Evolutionary conservation across 2,329 filamentous ascomycete species (phyloP).

Genomic region (Magnaporthiopsis rhizophila): DNA sequence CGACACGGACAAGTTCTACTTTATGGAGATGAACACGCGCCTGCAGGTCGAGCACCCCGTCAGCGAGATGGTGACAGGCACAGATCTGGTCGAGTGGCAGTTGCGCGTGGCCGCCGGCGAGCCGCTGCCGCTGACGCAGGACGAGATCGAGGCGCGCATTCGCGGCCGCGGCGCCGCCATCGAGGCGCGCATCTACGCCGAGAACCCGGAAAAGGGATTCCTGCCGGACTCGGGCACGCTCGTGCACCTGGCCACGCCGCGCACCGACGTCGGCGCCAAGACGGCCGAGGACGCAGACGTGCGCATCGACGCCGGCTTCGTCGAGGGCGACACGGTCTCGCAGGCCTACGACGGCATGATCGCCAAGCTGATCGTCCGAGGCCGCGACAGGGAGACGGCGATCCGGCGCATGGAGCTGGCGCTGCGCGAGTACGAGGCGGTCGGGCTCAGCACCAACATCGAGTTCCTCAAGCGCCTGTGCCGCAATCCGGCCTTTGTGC

Average conservation of each 20-base stretch:
- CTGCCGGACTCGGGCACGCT: constrained; percentile 88
- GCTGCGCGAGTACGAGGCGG: constrained; percentile 83
- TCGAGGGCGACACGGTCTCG: constrained; percentile 83
- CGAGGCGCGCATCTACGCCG: constrained; percentile 93
- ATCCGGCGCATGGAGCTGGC: constrained; percentile 76
- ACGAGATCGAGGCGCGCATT: constrained; percentile 67
- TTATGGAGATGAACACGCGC: constrained; percentile 78
- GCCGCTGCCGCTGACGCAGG: constrained; percentile 46
- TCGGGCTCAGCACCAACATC: constrained; percentile 88
- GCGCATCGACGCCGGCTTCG: constrained; percentile 88
- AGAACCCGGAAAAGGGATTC: constrained; percentile 83
- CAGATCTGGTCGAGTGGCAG: constrained; percentile 89
- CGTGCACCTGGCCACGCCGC: constrained; percentile 71
- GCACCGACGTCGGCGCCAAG: constrained; percentile 21
- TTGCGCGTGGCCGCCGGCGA: constrained; percentile 63
- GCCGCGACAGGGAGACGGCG: constrained; percentile 67
- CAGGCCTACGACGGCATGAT: constrained; percentile 99
- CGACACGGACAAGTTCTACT: constrained; percentile 71
- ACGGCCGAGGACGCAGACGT: constrained; percentile 52
- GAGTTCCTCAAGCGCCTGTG: constrained; percentile 92
- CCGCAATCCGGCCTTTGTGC: constrained; percentile 70
- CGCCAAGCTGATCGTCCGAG: constrained; percentile 89
- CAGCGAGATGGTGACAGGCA: constrained; percentile 61
- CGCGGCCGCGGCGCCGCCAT: constrained; percentile 74
- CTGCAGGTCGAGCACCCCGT: constrained; percentile 97